A percentile compares a stretch with the other conserved stretches of the same genome.
These are phyloP conservation scores for Scytalidium lignicola DNA, from an alignment of 2,329 filamentous ascomycete genomes.

Conservation along the genomic window DNA sequence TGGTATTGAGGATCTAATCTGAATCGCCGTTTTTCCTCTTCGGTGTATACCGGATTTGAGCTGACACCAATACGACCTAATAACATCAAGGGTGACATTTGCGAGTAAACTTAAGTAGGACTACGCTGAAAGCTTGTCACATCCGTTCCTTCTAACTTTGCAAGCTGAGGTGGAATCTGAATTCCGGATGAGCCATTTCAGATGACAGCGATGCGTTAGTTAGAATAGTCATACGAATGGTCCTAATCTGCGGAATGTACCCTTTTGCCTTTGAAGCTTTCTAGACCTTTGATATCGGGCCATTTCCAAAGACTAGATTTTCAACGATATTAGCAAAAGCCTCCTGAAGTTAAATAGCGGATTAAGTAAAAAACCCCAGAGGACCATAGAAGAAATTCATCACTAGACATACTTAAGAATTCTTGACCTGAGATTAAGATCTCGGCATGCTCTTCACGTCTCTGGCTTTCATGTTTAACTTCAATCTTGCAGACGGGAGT, in stretches of 20 bases:
- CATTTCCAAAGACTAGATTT: too few relatives aligned
- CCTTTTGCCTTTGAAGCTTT: slow-evolving; percentile 45
- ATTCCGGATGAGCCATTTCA: slow-evolving; percentile 30
- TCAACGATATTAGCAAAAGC: too few relatives aligned
- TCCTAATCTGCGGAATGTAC: slow-evolving; percentile 42
- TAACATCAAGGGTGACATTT: too few relatives aligned
- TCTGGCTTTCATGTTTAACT: too few relatives aligned
- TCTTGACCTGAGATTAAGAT: too few relatives aligned
- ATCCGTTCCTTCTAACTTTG: slow-evolving; percentile 28
- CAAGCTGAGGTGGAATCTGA: slow-evolving; percentile 21
- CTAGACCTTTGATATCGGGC: slow-evolving; percentile 37
- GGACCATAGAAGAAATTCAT: too few relatives aligned
- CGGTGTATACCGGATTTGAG: slow-evolving; percentile 24
- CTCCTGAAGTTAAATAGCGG: too few relatives aligned
- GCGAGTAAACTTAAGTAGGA: slow-evolving; percentile 38
- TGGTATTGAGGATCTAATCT: slow-evolving; percentile 26
- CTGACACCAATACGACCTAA: slow-evolving; percentile 12
- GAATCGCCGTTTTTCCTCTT: slow-evolving; percentile 32
- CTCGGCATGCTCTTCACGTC: too few relatives aligned
- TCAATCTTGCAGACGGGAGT: too few relatives aligned
- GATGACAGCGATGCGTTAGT: slow-evolving; percentile 30
- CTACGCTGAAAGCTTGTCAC: slow-evolving; percentile 43
- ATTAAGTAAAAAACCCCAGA: too few relatives aligned
- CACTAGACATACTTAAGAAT: too few relatives aligned
- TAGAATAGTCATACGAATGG: slow-evolving; percentile 36